Conservation (phyloP, 495 filamentous ascomycete species). For the Trichoderma gamsii region DNA sequence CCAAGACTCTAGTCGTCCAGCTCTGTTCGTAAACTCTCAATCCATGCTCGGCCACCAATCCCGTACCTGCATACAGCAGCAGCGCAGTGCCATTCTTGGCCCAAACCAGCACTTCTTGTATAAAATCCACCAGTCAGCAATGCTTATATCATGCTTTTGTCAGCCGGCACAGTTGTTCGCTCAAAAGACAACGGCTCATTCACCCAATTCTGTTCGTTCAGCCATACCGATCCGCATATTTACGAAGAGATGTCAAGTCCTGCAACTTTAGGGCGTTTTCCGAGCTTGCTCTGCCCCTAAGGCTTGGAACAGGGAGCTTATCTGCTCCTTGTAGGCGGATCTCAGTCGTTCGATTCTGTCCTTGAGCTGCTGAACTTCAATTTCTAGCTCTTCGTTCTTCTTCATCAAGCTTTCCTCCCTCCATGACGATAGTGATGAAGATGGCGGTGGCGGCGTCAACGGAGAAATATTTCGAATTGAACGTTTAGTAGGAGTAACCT, state of each 20-base stretch:
- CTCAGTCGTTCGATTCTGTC: neutral
- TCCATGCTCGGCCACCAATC: neutral
- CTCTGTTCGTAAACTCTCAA: neutral
- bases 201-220: neutral
- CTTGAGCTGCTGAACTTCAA: neutral
- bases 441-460: neutral
- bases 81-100: neutral
- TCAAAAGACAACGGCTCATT: neutral
- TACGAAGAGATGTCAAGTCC: neutral
- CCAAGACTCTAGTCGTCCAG: too few species aligned
- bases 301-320: neutral
- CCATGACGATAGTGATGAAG: neutral
- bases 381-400: neutral
- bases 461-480: neutral
- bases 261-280: neutral
- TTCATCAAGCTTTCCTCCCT: neutral
- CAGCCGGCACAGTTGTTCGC: neutral
- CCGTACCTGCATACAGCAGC: neutral
- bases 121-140: conserved; percentile 7
- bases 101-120: neutral
- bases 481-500: neutral
- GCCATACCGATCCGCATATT: neutral
- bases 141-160: neutral
- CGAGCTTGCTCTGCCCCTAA: neutral
- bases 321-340: neutral